Conservation (phyloP, 805 yeast genomes). For the Candida insectorum region DNA sequence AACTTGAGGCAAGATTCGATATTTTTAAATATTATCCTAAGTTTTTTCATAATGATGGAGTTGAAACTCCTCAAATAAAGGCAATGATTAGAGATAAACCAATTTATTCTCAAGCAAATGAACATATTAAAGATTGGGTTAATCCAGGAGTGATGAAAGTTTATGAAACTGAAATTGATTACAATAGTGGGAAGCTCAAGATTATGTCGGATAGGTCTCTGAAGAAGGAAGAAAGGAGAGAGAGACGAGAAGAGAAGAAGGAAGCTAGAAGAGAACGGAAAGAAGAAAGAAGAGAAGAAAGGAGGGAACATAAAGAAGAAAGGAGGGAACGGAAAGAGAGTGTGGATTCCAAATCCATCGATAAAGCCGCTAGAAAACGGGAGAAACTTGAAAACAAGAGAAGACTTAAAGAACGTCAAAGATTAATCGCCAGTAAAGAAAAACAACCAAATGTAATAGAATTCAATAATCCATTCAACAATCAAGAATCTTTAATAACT, state of each 20-base stretch:
- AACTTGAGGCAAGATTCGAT: constrained; percentile 28
- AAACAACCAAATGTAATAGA: constrained; percentile 4
- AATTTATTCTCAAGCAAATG: constrained; percentile 37
- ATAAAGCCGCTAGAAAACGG: constrained; percentile 1
- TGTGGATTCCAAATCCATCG: background rate
- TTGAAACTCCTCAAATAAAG: constrained; percentile 34
- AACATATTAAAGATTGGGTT: constrained; percentile 19
- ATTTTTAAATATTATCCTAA: constrained; percentile 38
- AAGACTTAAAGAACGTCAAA: constrained; percentile 6
- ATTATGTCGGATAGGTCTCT: constrained; percentile 1
- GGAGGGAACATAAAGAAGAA: constrained; percentile 4
- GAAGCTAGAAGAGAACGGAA: constrained; percentile 5
- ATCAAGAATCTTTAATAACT: constrained; percentile 9
- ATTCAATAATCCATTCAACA: constrained; percentile 12
- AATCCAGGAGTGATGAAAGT: constrained; percentile 15
- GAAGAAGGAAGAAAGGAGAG: constrained; percentile 5
- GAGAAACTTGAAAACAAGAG: constrained; percentile 7
- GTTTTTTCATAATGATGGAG: constrained; percentile 34
- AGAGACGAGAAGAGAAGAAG: constrained; percentile 6
- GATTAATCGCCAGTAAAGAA: constrained; percentile 9
- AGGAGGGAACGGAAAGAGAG: background rate
- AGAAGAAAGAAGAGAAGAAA: constrained; percentile 10
- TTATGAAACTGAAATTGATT: constrained; percentile 15
- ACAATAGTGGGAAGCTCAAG: constrained; percentile 11
- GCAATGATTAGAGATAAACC: constrained; percentile 35